Evolutionary conservation across 2,329 filamentous ascomycete species (phyloP).

Genomic region (Amesomyces nigricolor): DNA sequence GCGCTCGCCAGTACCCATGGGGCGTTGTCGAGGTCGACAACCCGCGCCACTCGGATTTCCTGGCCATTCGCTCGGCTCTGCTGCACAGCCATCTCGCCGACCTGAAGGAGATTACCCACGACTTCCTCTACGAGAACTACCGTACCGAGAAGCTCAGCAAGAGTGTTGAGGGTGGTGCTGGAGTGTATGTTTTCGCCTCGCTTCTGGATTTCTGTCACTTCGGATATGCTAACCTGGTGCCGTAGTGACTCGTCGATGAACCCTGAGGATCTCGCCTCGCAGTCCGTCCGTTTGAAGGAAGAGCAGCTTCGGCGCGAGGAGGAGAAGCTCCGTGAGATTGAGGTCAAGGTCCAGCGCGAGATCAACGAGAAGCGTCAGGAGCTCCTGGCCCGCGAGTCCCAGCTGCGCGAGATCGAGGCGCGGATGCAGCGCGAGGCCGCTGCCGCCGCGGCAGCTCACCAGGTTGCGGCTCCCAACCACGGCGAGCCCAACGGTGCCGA

Average conservation of each 20-base stretch:
- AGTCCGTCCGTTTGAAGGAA: conserved; percentile 98
- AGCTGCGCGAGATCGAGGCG: conserved; percentile 97
- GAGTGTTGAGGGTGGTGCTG: conserved; percentile 88
- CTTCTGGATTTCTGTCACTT: background rate
- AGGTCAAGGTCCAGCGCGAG: conserved; percentile 98
- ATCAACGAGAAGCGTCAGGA: conserved; percentile 99
- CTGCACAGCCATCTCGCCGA: conserved; percentile 97
- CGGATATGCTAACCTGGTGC: conserved; percentile 29
- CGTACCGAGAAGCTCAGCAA: conserved; percentile 99
- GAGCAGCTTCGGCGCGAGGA: conserved; percentile 98
- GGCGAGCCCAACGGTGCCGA: conserved; percentile 52
- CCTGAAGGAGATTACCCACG: conserved; percentile 98
- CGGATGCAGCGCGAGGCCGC: conserved; percentile 77
- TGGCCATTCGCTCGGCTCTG: conserved; percentile 92
- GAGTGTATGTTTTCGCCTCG: conserved; percentile 61
- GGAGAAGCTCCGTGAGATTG: conserved; percentile 99
- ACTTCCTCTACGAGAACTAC: conserved; percentile 99
- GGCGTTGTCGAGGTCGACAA: conserved; percentile 99
- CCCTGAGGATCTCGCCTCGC: conserved; percentile 91
- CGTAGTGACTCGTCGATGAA: conserved; percentile 82
- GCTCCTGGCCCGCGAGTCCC: conserved; percentile 91
- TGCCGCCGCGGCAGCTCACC: conserved; percentile 34
- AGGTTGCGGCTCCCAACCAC: conserved; percentile 26
- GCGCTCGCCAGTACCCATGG: conserved; percentile 97
- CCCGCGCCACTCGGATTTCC: conserved; percentile 96